Conservation (phyloP, 73 alveolate species). For the Paramecium primaurelia region DNA sequence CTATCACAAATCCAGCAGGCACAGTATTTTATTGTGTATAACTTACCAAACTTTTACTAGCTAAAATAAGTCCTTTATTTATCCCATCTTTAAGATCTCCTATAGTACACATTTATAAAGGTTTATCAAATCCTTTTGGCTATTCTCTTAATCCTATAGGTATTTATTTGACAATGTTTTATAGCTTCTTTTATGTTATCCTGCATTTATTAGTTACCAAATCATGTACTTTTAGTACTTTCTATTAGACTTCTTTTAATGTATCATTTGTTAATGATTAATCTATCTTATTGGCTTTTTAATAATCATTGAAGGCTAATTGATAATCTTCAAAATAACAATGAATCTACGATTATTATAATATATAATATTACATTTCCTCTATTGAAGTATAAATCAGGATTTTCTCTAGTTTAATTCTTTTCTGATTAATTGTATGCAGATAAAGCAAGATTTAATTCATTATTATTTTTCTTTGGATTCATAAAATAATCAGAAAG, state of each 20-base stretch:
- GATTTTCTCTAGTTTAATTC: background rate
- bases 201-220: background rate
- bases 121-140: constrained; percentile 7
- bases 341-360: background rate
- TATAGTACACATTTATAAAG: background rate
- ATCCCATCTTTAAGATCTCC: constrained; percentile 8
- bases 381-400: constrained; percentile 35
- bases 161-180: constrained; percentile 12
- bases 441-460: background rate
- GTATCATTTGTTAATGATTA: background rate
- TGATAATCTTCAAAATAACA: constrained; percentile 38
- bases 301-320: background rate
- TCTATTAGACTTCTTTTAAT: background rate
- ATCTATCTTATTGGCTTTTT: background rate
- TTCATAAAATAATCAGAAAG: constrained; percentile 11
- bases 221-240: background rate
- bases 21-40: background rate
- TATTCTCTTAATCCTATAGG: constrained; percentile 9
- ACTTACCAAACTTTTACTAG: constrained; percentile 24
- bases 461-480: constrained; percentile 30
- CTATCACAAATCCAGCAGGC: constrained; percentile 42
- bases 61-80: background rate
- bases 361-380: background rate
- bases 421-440: constrained; percentile 36
- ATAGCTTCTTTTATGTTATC: background rate